Percentiles rank a stretch among this genome's conserved stretches.
Conservation (phyloP, 2,329 filamentous ascomycete species). For the Knoxdaviesia capensis region DNA sequence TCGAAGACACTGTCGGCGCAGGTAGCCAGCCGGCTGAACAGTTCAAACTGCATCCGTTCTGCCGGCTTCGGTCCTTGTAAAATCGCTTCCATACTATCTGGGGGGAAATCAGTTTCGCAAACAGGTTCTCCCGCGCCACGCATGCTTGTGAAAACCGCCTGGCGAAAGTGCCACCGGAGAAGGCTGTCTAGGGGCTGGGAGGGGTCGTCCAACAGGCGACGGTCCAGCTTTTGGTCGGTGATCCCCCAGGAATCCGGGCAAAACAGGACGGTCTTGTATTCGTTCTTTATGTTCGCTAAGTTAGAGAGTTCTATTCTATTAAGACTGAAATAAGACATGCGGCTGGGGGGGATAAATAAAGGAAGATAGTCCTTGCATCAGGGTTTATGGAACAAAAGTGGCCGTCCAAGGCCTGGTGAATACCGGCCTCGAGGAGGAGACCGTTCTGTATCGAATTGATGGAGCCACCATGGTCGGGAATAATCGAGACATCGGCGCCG, state of each 20-base stretch:
- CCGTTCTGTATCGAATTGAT: conserved; percentile 12
- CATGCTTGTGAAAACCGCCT: conserved; percentile 10
- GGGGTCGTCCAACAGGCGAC: conserved; percentile 3
- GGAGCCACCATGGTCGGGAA: conserved; percentile 2
- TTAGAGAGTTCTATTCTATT: neutral
- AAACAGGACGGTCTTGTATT: conserved; percentile 10
- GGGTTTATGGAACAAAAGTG: conserved; percentile 10
- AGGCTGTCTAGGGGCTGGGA: conserved; percentile 7
- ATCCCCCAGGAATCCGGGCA: conserved; percentile 5
- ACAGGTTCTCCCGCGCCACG: conserved; percentile 8
- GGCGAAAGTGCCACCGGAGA: conserved; percentile 9
- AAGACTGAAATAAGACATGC: neutral
- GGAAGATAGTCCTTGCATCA: conserved; percentile 5
- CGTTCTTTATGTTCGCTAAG: conserved; percentile 5
- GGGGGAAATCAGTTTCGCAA: conserved; percentile 10
- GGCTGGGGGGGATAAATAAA: neutral
- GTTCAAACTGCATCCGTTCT: conserved; percentile 1
- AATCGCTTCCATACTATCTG: conserved; percentile 11
- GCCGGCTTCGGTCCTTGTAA: conserved; percentile 1
- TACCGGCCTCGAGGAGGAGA: conserved; percentile 6
- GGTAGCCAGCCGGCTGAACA: neutral
- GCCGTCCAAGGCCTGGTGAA: conserved; percentile 8
- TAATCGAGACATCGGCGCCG: conserved; percentile 1
- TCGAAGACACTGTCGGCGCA: neutral
- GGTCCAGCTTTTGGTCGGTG: conserved; percentile 7